Evolutionary conservation across 768 basidiomycete genomes (phyloP), one percentile per base, ranked within the genome.

Genomic region (Clavulina sp.): DNA sequence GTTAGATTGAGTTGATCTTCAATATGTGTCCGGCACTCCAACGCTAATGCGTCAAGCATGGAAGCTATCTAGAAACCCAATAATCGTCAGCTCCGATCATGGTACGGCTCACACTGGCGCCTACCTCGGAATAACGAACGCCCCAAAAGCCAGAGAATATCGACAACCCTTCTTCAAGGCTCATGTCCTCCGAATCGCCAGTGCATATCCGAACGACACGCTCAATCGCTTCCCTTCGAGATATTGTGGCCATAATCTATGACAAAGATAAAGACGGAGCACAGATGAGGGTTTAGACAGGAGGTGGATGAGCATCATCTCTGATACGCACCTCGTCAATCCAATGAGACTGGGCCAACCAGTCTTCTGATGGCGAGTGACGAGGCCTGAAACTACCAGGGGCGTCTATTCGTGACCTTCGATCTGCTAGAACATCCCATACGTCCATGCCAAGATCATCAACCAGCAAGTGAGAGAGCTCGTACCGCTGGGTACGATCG

Each of bases 71-170:
- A 23, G 19, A n/a, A 9, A 21, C n/a, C 18, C 54, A 5, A 33
- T n/a, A n/a, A n/a, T n/a, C n/a, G n/a, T n/a, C n/a, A n/a, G n/a
- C n/a, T n/a, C n/a, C n/a, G n/a, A n/a, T n/a, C n/a, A n/a, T n/a
- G n/a, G n/a, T n/a, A n/a, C n/a, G n/a, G n/a, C n/a, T n/a, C n/a
- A n/a, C n/a, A 32, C 16, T 55, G n/a, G 40, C 19, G 57, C 68
- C 52, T 49, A 73, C 77, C 61, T 70, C 64, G 41, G 63, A 59
- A 1, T 69, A 66, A 2, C 71, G 65, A 28, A 63, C 62, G 36
- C 71, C 72, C 57, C 71, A 73, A 58, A 77, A 77, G 5, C 70
- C 69, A 3, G 77, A 77, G 21, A 77, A 57, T 4, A 67, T 68
- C n/a, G 68, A 65, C 40, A 77, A 66, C 16, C 71, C 69, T 23